phyloP scores from a whole-genome alignment of 192 early-diverging fungal genomes.

The Coemansia sp. region DNA sequence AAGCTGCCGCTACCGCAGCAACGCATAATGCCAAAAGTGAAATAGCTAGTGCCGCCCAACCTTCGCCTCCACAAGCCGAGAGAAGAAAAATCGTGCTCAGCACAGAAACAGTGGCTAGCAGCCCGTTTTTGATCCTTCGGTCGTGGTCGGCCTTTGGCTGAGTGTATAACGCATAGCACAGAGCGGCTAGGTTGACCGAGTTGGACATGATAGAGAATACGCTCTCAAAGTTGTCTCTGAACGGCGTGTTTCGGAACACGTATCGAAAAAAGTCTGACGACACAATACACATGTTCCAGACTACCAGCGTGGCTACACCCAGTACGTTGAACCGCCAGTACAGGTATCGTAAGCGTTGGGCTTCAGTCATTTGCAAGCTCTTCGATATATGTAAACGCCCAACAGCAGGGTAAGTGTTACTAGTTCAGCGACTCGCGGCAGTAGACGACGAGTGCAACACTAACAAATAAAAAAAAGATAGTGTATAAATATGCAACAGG shows the following conservation, averaged over 20 bases:
- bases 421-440: not conserved
- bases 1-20: conserved; percentile 63
- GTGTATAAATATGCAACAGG: not conserved
- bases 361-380: conserved; percentile 11
- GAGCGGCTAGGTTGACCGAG: conserved; percentile 57
- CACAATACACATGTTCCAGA: conserved; percentile 81
- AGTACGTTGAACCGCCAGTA: conserved; percentile 65
- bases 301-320: conserved; percentile 70
- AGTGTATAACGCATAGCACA: conserved; percentile 54
- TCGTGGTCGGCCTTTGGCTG: conserved; percentile 48
- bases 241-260: conserved; percentile 60
- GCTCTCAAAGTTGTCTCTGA: conserved; percentile 70
- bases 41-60: conserved; percentile 50
- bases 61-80: conserved; percentile 54
- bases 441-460: not conserved
- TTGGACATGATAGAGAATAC: conserved; percentile 70
- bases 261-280: conserved; percentile 71
- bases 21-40: conserved; percentile 53
- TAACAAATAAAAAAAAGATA: not conserved
- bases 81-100: conserved; percentile 58
- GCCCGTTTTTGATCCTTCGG: conserved; percentile 36
- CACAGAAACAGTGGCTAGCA: conserved; percentile 55
- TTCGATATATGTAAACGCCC: not conserved
- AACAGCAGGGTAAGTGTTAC: conserved; percentile 4
- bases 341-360: conserved; percentile 21